These are phyloP conservation scores for Linderina pennispora DNA, from an alignment of 192 early-diverging fungal genomes.

Conservation along the genomic window DNA sequence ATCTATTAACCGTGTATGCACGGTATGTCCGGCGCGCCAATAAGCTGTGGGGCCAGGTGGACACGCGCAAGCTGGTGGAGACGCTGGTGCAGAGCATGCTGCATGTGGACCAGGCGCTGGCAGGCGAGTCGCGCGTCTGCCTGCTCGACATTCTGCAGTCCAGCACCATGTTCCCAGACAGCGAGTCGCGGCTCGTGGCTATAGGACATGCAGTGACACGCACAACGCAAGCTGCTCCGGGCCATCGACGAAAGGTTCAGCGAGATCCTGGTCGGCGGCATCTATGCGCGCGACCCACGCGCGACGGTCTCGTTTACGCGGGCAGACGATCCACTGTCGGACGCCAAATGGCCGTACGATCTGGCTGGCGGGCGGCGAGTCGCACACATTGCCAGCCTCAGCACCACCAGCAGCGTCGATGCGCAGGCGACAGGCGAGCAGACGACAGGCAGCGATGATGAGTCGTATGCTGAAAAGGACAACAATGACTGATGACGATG, in stretches of 20 bases:
- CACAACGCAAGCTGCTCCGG: slow-evolving; percentile 32
- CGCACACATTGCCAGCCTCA: slow-evolving; percentile 22
- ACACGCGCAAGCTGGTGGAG: slow-evolving; percentile 62
- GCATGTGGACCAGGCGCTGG: slow-evolving; percentile 81
- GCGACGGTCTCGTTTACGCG: slow-evolving; percentile 29
- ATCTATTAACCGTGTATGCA: slow-evolving; percentile 27
- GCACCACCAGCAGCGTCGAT: slow-evolving; percentile 33
- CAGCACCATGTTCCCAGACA: slow-evolving; percentile 11
- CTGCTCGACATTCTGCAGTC: slow-evolving; percentile 31
- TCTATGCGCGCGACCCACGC: slow-evolving; percentile 27
- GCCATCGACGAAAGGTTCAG: slow-evolving; percentile 35
- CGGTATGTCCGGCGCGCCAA: slow-evolving; percentile 25
- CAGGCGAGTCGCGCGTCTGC: slow-evolving; percentile 46
- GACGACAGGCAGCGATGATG: slow-evolving; percentile 15
- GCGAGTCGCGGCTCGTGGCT: slow-evolving; percentile 13
- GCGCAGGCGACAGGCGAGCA: no score
- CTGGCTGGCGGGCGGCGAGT: slow-evolving; percentile 17
- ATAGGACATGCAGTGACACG: slow-evolving; percentile 19
- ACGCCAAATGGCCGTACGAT: slow-evolving; percentile 16
- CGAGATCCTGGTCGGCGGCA: slow-evolving; percentile 33
- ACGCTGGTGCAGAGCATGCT: slow-evolving; percentile 74
- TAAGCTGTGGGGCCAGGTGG: slow-evolving; percentile 48
- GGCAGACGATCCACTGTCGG: slow-evolving; percentile 31
- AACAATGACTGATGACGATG: neutral
- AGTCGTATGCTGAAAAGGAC: neutral